Conservation (phyloP, 2,329 filamentous ascomycete genomes). For the Exophiala bonariae region DNA sequence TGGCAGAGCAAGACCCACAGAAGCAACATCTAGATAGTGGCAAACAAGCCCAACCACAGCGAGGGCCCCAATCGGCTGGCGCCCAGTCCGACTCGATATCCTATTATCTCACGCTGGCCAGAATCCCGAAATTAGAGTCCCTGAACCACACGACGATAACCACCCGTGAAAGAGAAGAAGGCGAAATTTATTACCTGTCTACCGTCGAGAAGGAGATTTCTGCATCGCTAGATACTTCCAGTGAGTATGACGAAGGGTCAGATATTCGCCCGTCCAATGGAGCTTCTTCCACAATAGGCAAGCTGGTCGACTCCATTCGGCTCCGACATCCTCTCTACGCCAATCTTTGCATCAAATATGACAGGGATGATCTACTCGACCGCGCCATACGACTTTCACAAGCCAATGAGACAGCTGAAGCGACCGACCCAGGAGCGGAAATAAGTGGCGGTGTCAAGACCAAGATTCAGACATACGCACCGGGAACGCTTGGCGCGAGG, state of each 20-base stretch:
- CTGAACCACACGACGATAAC: slow-evolving; percentile 61
- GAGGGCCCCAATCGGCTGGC: slow-evolving; percentile 8
- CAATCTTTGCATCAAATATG: slow-evolving; percentile 74
- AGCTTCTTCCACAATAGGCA: neutral
- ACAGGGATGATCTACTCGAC: slow-evolving; percentile 43
- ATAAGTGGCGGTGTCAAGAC: slow-evolving; percentile 33
- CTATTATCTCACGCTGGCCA: slow-evolving; percentile 28
- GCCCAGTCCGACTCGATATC: slow-evolving; percentile 22
- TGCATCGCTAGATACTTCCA: slow-evolving; percentile 49
- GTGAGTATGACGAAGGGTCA: slow-evolving; percentile 6
- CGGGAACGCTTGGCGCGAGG: slow-evolving; percentile 78
- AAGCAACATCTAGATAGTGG: no score
- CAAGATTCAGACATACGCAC: slow-evolving; percentile 52
- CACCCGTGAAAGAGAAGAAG: slow-evolving; percentile 74
- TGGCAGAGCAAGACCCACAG: slow-evolving; percentile 33
- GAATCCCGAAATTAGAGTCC: slow-evolving; percentile 39
- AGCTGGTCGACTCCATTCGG: neutral
- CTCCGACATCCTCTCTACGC: slow-evolving; percentile 68
- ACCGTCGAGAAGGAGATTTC: slow-evolving; percentile 76
- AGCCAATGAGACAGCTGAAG: slow-evolving; percentile 25
- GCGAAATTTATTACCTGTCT: slow-evolving; percentile 90
- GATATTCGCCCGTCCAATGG: neutral
- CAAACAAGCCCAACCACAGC: neutral
- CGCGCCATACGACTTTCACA: slow-evolving; percentile 44
- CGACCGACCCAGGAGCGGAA: slow-evolving; percentile 51